Evolutionary conservation across 2,329 filamentous ascomycete genomes (phyloP), one percentile per base, ranked within the genome.

Genomic region (Phialemoniopsis sp.): DNA sequence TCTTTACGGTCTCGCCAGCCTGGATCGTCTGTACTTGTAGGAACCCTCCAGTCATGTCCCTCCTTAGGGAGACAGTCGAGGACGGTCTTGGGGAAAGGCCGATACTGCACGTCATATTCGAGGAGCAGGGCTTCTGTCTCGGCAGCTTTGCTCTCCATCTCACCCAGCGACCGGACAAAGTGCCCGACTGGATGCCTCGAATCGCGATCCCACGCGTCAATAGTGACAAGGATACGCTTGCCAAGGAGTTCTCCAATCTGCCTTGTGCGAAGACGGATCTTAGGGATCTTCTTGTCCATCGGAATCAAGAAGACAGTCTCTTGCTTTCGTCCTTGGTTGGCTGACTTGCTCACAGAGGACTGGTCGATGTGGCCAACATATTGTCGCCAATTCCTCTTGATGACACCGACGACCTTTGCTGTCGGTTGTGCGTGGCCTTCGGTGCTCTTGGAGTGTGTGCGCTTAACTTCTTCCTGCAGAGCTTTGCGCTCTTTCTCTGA

Each of bases 241-340:
- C 93, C 93, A 19, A 96, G 64, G 4, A 98, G 76, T 54, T 95
- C 89, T 13, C 82, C 81, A 17, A 89, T 90, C 63, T 97, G 93
- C 37, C 93, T 78, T 10, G 93, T 97, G 37, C 90, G 83, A 39
- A 98, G 81, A 34, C 89, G 81, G 53, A 98, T 96, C 68, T 97
- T 98, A 3, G 93, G 93, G 16, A 98, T 87, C 54, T 89, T 85
- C 71, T 95, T 97, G 64, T 98, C 91, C 91, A 98, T 97, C 4
- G 93, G 90, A 36, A 97, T 82, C 14, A 98, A 74, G 63, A 98
- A 98, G 13, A 98, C 89, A 13, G 80, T 94, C 58, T 96, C 89
- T 58, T 94, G 89, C 53, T 86, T 86, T 42, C 89, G 79, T 21
- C 88, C 89, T 51, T 89, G 84, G 44, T 81, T 84, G 3, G 78